Conservation (phyloP, 2,329 filamentous ascomycete genomes). For the Pseudogymnoascus sp. region DNA sequence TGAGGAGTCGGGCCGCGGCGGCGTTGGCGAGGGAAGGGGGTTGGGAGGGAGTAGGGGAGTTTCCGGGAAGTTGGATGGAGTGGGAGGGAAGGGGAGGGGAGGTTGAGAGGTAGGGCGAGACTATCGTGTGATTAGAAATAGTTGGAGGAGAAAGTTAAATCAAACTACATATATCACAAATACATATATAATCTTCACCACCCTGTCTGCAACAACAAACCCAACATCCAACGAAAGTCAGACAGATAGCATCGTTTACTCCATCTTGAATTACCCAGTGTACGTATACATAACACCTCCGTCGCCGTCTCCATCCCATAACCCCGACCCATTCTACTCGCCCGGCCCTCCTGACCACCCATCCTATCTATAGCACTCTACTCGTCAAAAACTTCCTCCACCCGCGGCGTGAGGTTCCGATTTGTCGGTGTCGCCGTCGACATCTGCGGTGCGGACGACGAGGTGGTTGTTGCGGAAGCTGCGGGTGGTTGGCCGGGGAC, state of each 20-base stretch:
- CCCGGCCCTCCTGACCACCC: background rate
- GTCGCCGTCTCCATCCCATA: background rate
- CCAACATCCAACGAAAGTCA: background rate
- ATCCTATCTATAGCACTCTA: background rate
- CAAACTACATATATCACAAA: background rate
- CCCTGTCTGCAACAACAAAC: background rate
- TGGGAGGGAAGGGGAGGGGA: constrained; percentile 70
- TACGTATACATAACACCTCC: background rate
- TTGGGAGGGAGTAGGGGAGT: constrained; percentile 65
- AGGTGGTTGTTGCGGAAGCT: constrained; percentile 27
- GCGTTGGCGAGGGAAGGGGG: constrained; percentile 69
- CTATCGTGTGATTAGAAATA: background rate
- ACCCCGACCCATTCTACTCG: background rate
- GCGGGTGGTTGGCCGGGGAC: constrained; percentile 30
- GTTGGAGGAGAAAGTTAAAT: background rate
- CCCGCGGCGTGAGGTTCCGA: constrained; percentile 35
- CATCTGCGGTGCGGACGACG: constrained; percentile 32
- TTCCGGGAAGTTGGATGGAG: constrained; percentile 71
- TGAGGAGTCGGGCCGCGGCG: constrained; percentile 72
- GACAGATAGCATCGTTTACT: background rate
- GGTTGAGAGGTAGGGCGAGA: constrained; percentile 33
- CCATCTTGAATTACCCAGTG: background rate
- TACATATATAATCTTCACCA: background rate
- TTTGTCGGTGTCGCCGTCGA: constrained; percentile 29
- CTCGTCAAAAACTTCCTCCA: constrained; percentile 37